These are phyloP conservation scores for Diaporthe humulicola DNA, from an alignment of 2,329 filamentous ascomycete species.

Conservation along the genomic window DNA sequence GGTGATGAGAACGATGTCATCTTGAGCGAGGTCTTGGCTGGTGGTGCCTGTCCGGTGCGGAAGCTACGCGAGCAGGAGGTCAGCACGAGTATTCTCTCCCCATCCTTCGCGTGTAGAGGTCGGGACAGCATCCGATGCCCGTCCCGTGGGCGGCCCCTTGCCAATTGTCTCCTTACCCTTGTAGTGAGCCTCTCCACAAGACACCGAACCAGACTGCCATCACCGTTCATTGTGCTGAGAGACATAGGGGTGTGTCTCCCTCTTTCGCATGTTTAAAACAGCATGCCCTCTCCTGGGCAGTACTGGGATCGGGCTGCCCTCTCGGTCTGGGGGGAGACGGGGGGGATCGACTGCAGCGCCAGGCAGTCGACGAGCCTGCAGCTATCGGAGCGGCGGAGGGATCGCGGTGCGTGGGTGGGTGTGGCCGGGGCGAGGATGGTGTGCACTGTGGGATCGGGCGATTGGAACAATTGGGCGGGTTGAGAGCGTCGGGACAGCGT, in stretches of 20 bases:
- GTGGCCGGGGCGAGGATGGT: conserved; percentile 4
- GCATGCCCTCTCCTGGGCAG: conserved; percentile 41
- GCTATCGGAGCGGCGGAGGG: not conserved
- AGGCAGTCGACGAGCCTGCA: conserved; percentile 20
- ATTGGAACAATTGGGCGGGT: conserved; percentile 9
- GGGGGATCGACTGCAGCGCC: conserved; percentile 5
- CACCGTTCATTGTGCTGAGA: conserved; percentile 66
- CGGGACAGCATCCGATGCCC: not conserved
- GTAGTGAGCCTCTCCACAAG: conserved; percentile 74
- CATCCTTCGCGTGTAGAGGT: conserved; percentile 13
- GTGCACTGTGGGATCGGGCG: conserved; percentile 3
- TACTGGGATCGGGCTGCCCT: conserved; percentile 26
- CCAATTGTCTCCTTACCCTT: conserved; percentile 60
- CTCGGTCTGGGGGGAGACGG: conserved; percentile 1
- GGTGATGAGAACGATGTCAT: conserved; percentile 72
- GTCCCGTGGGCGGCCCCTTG: not conserved
- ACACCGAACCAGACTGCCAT: conserved; percentile 71
- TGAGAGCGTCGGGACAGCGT: conserved; percentile 24
- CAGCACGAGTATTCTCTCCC: conserved; percentile 29
- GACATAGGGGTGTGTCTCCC: conserved; percentile 44
- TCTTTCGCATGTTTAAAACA: conserved; percentile 47
- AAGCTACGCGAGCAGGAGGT: conserved; percentile 58
- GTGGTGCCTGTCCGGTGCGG: conserved; percentile 73
- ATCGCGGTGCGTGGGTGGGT: not conserved
- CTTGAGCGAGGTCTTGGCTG: conserved; percentile 68